Evolutionary conservation across 139 green algal genomes (phyloP).

Genomic region (Chlamydomonas applanata): DNA sequence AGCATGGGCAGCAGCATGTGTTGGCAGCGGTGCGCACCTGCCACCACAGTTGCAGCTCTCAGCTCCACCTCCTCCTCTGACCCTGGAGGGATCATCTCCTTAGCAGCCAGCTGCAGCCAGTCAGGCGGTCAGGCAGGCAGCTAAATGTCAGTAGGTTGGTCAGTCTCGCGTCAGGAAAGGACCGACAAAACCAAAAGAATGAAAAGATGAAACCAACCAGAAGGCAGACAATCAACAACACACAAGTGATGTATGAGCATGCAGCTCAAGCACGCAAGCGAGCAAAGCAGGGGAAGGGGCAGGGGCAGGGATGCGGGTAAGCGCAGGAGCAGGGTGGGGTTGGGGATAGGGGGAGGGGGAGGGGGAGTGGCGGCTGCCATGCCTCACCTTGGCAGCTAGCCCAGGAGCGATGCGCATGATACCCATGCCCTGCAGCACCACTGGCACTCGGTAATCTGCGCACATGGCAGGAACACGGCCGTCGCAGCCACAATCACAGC

Average conservation of each 20-base stretch:
- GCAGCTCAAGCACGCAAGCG: too few species aligned
- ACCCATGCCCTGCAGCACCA: slow-evolving; percentile 63
- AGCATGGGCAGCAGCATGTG: too few species aligned
- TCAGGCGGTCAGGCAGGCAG: neutral
- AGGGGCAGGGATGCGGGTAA: too few species aligned
- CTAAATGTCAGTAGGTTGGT: too few species aligned
- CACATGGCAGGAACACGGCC: neutral
- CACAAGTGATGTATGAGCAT: neutral
- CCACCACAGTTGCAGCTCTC: slow-evolving; percentile 60
- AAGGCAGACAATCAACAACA: neutral
- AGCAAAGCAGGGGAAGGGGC: too few species aligned
- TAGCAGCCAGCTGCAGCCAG: slow-evolving; percentile 35
- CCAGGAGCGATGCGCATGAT: slow-evolving; percentile 58
- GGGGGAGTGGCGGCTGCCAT: too few species aligned
- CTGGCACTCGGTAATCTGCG: slow-evolving; percentile 82
- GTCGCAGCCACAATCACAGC: neutral
- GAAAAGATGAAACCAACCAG: too few species aligned
- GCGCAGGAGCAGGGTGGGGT: too few species aligned
- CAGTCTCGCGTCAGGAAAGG: too few species aligned
- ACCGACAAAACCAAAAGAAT: too few species aligned
- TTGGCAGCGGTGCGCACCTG: too few species aligned
- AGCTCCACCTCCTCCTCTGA: slow-evolving; percentile 75
- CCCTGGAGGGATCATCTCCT: slow-evolving; percentile 46
- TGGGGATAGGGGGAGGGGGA: too few species aligned
- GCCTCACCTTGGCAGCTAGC: slow-evolving; percentile 36